Percentiles rank a stretch among this genome's conserved stretches.
Conservation (phyloP, 2,329 filamentous ascomycete genomes). For the Aspergillus spinulosporus region DNA sequence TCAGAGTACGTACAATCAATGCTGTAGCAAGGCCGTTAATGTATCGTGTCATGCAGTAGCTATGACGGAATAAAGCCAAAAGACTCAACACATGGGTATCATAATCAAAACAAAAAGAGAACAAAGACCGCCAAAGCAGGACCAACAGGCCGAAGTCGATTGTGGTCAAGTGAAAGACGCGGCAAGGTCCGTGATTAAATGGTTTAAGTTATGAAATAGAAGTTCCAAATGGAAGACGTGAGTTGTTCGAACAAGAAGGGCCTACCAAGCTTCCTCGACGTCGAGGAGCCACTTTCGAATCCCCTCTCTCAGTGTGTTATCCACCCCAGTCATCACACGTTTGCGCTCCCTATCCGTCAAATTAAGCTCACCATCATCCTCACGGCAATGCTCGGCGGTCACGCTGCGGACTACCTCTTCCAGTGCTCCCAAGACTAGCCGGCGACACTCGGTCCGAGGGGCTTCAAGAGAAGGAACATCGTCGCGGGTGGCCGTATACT, state of each 20-base stretch:
- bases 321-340: conserved; percentile 35
- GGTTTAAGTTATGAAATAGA: neutral
- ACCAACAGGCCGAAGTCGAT: conserved; percentile 3
- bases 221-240: neutral
- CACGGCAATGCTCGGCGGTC: conserved; percentile 49
- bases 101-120: conserved; percentile 18
- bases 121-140: conserved; percentile 8
- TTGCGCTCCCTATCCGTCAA: conserved; percentile 37
- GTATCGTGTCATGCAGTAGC: conserved; percentile 9
- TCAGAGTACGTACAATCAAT: neutral
- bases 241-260: neutral
- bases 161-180: neutral
- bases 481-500: conserved; percentile 24
- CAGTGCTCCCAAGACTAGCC: conserved; percentile 57
- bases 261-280: conserved; percentile 48
- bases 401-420: conserved; percentile 58
- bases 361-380: conserved; percentile 38
- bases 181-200: conserved; percentile 1
- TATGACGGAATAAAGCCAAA: conserved; percentile 14
- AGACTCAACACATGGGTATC: conserved; percentile 30
- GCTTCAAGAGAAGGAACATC: conserved; percentile 45
- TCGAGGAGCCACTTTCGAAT: conserved; percentile 57
- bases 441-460: conserved; percentile 54
- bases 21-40: conserved; percentile 12
- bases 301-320: conserved; percentile 58